A percentile compares a stretch with the other conserved stretches of the same genome.
Evolutionary conservation across 2,329 filamentous ascomycete species (phyloP).

Genomic region (Penicillium italicum): DNA sequence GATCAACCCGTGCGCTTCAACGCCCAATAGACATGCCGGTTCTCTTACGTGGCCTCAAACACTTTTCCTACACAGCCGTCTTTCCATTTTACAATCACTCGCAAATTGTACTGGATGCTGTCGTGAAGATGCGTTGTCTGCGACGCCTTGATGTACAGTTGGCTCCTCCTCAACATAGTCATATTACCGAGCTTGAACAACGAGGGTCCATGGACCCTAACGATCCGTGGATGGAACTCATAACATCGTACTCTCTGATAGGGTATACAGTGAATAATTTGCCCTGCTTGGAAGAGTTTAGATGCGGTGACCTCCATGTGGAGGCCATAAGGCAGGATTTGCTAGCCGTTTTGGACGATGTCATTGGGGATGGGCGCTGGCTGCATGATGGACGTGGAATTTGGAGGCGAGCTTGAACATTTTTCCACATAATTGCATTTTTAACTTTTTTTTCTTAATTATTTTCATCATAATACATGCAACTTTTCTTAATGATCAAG

Average conservation of each 20-base stretch:
- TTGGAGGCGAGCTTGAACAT: constrained; percentile 23
- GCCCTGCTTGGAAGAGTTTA: constrained; percentile 25
- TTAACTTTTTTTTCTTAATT: neutral
- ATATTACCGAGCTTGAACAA: constrained; percentile 39
- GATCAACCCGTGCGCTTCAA: constrained; percentile 1
- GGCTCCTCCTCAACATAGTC: constrained; percentile 39
- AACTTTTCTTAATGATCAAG: neutral
- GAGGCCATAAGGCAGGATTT: constrained; percentile 30
- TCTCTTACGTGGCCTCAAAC: constrained; percentile 44
- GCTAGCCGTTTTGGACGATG: constrained; percentile 22
- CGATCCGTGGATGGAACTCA: constrained; percentile 54
- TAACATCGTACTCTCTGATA: constrained; percentile 50
- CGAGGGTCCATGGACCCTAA: constrained; percentile 40
- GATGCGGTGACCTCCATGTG: constrained; percentile 31
- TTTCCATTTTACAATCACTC: constrained; percentile 66
- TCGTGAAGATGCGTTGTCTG: constrained; percentile 50
- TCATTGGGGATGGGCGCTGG: constrained; percentile 28
- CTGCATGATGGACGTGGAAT: constrained; percentile 29
- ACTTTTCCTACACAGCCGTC: constrained; percentile 59
- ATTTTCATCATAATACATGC: neutral
- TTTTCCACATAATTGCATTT: neutral
- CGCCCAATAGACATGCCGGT: constrained; percentile 31
- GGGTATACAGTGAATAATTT: constrained; percentile 34
- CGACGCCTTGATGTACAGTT: constrained; percentile 55
- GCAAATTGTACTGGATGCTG: constrained; percentile 42